phyloP scores from a whole-genome alignment of 345 rosid species.

The Eutrema yunnanense region DNA sequence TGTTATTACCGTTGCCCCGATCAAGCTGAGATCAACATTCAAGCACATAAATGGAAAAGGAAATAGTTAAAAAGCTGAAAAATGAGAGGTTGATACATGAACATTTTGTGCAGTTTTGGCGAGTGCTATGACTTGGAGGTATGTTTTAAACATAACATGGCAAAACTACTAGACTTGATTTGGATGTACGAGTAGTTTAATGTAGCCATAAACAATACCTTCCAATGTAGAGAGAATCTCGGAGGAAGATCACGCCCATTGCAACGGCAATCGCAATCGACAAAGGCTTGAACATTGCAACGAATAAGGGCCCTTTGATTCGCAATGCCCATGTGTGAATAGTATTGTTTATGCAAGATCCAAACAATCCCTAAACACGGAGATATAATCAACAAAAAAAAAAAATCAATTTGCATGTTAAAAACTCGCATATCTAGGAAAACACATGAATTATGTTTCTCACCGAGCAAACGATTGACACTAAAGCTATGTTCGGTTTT shows the following conservation, averaged over 20 bases:
- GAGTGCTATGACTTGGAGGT: background rate
- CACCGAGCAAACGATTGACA: constrained; percentile 76
- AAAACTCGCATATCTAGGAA: background rate
- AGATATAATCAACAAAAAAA: background rate
- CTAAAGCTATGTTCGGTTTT: constrained; percentile 46
- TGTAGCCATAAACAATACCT: constrained; percentile 32
- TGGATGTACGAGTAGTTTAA: background rate
- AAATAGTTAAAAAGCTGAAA: background rate
- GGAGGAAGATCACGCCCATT: constrained; percentile 64
- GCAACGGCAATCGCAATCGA: constrained; percentile 68
- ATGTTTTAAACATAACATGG: background rate
- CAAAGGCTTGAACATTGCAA: constrained; percentile 69
- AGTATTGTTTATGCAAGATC: constrained; percentile 49
- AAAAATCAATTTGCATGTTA: background rate
- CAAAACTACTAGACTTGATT: background rate
- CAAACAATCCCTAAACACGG: constrained; percentile 52
- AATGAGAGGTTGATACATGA: background rate
- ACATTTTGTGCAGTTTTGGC: background rate
- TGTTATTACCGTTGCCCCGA: constrained; percentile 69
- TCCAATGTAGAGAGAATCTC: constrained; percentile 67
- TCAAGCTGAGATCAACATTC: constrained; percentile 35
- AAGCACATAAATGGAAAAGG: background rate
- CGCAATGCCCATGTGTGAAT: constrained; percentile 60
- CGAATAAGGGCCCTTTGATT: constrained; percentile 66
- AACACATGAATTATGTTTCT: constrained; percentile 23